Base-by-base conservation (phyloP, 1,284 basidiomycete species). In the Heterobasidion parviporum region DNA sequence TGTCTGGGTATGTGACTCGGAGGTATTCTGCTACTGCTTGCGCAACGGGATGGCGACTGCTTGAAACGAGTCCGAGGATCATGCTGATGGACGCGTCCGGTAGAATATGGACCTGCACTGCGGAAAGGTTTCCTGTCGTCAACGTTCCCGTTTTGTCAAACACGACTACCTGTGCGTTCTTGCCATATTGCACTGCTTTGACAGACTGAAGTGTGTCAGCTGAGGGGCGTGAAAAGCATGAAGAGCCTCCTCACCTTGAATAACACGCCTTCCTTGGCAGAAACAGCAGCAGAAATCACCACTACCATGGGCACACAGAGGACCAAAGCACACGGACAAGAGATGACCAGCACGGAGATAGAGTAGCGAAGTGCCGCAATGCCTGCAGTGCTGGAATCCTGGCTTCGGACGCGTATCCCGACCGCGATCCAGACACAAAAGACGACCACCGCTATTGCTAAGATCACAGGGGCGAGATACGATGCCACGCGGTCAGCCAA, bases 131-230 rank as follows among this genome's bases (percentile, higher is more conserved):
- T 8, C 74, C 74, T 45, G 65, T 60, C 2, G 73, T 74, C 48
- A 75, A 68, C 1, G 76, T 77, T 0, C 75, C 75, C 0, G 76
- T 78, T 71, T 77, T 78, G 67, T 77, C 76, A 54, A 78, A 74
- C 4, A 73, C 73, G 44, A 70, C 67, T 47, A 72, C 66, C 14
- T 65, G 60, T 47, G 70, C 63, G 54, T 66, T 63, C 49, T 65
- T 64, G 32, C 68, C 68, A 16, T 59, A 56, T 57, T 75, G 65
- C 14, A 70, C 52, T 2, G 62, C 64, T 34, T 65, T 60, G 2
- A 61, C 62, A 1, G 67, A 65, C 61, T 63, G 54, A 9, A 58
- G 47, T 33, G 26, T 54, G 8, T 51, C 67, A 38, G 69, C 65
- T 6, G 67, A 64, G 12, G 52, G 32, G 14, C 47, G 47, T 50